phyloP scores from a whole-genome alignment of 2,329 filamentous ascomycete species.

The Paecilomyces niveus region DNA sequence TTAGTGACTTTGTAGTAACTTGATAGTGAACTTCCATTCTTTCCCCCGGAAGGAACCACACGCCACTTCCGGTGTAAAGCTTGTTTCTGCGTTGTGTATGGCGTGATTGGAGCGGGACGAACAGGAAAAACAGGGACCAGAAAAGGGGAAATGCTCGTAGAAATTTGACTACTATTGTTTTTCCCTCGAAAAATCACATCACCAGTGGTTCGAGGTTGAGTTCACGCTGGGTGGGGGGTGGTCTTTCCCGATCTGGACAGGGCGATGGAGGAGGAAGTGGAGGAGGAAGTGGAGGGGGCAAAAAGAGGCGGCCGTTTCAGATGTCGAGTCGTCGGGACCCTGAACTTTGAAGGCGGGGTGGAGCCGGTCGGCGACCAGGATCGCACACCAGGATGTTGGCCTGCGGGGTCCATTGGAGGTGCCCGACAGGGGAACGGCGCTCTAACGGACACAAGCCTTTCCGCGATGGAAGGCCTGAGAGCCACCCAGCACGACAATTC shows the following conservation, averaged over 20 bases:
- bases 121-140: no score
- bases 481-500: not conserved
- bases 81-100: no score
- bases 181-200: no score
- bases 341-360: conserved; percentile 21
- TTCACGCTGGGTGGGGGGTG: not conserved
- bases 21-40: no score
- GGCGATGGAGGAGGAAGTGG: no score
- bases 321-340: conserved; percentile 21
- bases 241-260: not conserved
- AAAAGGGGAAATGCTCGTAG: no score
- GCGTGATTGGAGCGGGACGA: no score
- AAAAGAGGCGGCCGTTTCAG: conserved; percentile 20
- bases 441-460: not conserved
- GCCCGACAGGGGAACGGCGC: not conserved
- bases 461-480: not conserved
- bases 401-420: conserved; percentile 7
- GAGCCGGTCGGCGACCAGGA: conserved; percentile 14
- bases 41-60: no score
- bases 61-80: no score
- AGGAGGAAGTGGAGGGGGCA: not conserved
- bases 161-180: no score
- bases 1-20: no score
- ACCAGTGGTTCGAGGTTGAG: no score
- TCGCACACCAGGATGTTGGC: conserved; percentile 23